phyloP scores from a whole-genome alignment of 1,284 basidiomycete species.

The Peniophora sp. region DNA sequence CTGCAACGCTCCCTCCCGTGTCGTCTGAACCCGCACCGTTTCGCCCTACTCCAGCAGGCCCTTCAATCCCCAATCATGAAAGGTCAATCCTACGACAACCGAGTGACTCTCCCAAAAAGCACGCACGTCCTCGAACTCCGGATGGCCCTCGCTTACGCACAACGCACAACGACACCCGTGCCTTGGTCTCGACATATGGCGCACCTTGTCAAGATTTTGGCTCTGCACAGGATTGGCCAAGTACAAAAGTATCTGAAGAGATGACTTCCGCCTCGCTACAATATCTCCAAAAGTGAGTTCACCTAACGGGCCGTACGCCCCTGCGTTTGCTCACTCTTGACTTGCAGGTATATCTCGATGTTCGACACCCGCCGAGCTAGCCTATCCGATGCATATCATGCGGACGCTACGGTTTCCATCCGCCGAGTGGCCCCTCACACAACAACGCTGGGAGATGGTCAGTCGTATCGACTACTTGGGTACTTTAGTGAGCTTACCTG shows the following conservation, averaged over 20 bases:
- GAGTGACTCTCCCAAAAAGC: not conserved
- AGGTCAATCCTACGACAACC: not conserved
- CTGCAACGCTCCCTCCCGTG: not conserved
- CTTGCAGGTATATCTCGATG: slow-evolving; percentile 14
- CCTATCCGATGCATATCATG: slow-evolving; percentile 18
- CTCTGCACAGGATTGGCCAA: slow-evolving; percentile 1
- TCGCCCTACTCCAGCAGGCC: too few species aligned
- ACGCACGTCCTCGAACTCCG: not conserved
- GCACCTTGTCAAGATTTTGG: not conserved
- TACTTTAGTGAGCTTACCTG: not conserved
- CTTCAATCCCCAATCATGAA: not conserved
- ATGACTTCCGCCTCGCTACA: slow-evolving; percentile 12
- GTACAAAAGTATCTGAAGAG: slow-evolving; percentile 2
- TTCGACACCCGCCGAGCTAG: slow-evolving; percentile 16
- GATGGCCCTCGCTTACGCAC: too few species aligned
- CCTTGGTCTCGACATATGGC: not conserved
- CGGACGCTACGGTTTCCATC: slow-evolving; percentile 16
- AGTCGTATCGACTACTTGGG: not conserved
- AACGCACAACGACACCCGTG: not conserved
- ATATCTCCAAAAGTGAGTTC: slow-evolving; percentile 15
- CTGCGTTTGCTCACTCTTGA: not conserved
- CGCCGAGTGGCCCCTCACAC: not conserved
- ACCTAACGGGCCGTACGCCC: not conserved
- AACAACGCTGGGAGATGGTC: not conserved
- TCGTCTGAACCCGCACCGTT: not conserved